Conservation (phyloP, 2,329 filamentous ascomycete genomes). For the Colletotrichum sp. region DNA sequence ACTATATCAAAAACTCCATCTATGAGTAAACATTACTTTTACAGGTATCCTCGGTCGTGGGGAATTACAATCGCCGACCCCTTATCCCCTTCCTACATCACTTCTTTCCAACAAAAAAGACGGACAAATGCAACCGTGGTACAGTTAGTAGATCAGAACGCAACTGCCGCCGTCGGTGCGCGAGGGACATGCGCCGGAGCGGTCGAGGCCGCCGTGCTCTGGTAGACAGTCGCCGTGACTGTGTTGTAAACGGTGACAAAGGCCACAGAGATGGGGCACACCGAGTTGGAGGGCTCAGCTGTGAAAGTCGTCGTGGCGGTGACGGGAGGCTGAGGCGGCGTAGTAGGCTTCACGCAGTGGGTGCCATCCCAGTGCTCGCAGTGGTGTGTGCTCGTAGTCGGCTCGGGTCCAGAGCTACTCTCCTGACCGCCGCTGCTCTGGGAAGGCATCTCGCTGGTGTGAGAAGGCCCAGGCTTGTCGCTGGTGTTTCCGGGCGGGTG, state of each 20-base stretch:
- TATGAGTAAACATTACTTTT: slow-evolving; percentile 13
- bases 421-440: not conserved
- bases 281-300: slow-evolving; percentile 19
- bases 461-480: not conserved
- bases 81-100: not conserved
- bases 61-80: not conserved
- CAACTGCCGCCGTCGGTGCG: not conserved
- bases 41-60: not conserved
- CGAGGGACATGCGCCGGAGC: not conserved
- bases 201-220: not conserved
- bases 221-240: slow-evolving; percentile 34
- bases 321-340: not conserved
- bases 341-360: slow-evolving; percentile 10
- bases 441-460: not conserved
- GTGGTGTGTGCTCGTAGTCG: slow-evolving; percentile 13
- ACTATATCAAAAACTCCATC: not conserved
- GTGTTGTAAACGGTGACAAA: slow-evolving; percentile 41
- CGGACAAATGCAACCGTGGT: not conserved
- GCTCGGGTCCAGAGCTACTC: not conserved
- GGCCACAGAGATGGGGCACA: slow-evolving; percentile 32
- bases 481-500: not conserved
- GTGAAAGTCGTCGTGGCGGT: slow-evolving; percentile 2
- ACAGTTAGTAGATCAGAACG: not conserved
- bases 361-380: slow-evolving; percentile 25
- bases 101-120: not conserved